These are phyloP conservation scores for Saturnispora sekii DNA, from an alignment of 805 yeast species.

Conservation along the genomic window DNA sequence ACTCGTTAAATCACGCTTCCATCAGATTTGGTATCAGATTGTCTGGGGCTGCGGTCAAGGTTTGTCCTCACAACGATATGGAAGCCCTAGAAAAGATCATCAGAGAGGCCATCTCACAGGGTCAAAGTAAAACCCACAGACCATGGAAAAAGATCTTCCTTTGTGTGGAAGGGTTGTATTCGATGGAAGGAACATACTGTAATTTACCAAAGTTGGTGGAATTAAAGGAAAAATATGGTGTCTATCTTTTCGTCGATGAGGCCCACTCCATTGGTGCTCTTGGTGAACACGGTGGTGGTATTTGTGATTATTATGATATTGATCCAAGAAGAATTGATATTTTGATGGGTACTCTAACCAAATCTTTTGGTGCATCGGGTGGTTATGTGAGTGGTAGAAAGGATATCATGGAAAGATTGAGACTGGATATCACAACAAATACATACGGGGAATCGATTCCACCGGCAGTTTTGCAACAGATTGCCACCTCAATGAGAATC, in stretches of 20 bases:
- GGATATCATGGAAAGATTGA: constrained; percentile 60
- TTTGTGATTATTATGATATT: constrained; percentile 85
- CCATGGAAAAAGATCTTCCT: constrained; percentile 88
- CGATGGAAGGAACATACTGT: constrained; percentile 88
- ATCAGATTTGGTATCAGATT: constrained; percentile 90
- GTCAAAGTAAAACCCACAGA: constrained; percentile 90
- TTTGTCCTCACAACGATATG: constrained; percentile 90
- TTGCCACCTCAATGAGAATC: constrained; percentile 66
- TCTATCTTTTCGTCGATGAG: constrained; percentile 88
- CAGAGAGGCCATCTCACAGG: constrained; percentile 81
- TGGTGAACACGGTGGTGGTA: constrained; percentile 90
- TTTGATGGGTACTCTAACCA: constrained; percentile 95
- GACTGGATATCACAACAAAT: constrained; percentile 63
- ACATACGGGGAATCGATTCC: constrained; percentile 77
- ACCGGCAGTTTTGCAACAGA: constrained; percentile 89
- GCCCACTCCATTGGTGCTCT: constrained; percentile 99
- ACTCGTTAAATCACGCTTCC: constrained; percentile 91
- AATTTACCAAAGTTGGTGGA: constrained; percentile 68
- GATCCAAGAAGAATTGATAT: constrained; percentile 71
- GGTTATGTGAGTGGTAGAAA: constrained; percentile 85
- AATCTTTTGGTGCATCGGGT: constrained; percentile 98
- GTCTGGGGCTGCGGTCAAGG: constrained; percentile 87
- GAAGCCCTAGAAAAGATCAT: constrained; percentile 61
- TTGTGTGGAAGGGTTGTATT: constrained; percentile 86
- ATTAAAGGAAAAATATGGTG: constrained; percentile 74